These are phyloP conservation scores for Chytriomyces sp. DNA, from an alignment of 192 early-diverging fungal species.

Conservation along the genomic window DNA sequence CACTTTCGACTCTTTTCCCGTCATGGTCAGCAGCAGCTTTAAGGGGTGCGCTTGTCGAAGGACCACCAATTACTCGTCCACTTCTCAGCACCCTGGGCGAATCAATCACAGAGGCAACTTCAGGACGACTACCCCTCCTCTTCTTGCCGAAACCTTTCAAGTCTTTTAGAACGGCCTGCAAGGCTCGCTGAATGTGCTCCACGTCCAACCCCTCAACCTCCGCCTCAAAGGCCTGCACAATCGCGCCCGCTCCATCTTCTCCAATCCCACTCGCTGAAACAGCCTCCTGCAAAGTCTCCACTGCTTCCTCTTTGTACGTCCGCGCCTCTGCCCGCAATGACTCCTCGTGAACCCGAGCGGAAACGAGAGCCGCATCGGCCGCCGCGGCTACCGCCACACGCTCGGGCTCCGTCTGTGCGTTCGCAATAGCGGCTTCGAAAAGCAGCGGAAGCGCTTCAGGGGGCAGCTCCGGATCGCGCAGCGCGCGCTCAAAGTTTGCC, in stretches of 20 bases:
- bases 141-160: not conserved
- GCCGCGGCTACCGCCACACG: not conserved
- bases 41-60: not conserved
- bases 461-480: not conserved
- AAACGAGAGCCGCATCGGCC: not conserved
- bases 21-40: not conserved
- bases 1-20: constrained; percentile 18
- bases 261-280: not conserved
- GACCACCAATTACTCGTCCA: not conserved
- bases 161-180: constrained; percentile 1
- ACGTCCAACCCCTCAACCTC: constrained; percentile 2
- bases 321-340: not conserved
- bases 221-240: constrained; percentile 2
- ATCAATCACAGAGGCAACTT: too few species aligned
- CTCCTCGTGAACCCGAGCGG: not conserved
- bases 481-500: not conserved
- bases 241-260: not conserved
- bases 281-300: not conserved
- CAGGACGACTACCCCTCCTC: too few species aligned
- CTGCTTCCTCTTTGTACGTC: not conserved
- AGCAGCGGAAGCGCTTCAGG: not conserved
- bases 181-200: too few species aligned
- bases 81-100: not conserved
- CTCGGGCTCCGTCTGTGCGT: not conserved
- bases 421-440: not conserved